Base-by-base conservation (phyloP, 352 stramenopile genomes). In the Pythium pyrilobum region DNA sequence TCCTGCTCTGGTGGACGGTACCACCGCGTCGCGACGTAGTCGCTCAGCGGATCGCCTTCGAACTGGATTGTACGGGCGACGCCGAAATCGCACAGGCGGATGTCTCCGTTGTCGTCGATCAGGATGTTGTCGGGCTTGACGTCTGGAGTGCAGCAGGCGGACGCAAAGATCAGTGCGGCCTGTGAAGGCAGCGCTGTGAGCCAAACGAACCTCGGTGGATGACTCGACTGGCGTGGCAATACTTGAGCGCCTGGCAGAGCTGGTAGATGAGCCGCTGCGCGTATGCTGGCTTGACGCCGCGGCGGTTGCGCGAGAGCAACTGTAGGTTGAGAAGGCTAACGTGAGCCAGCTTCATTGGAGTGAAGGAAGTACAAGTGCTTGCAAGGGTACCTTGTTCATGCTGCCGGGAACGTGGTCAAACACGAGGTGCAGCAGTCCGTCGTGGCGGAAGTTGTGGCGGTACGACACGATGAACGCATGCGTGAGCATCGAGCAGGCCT, bases 121-220 rank as follows among this genome's bases (percentile, higher is more conserved):
- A 90, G 63, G 23, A 92, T 89, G 44, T 90, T 92, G 44, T 92
- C 82, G 0, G 80, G 77, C 49, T 92, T 92, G 15, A 92, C 74
- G 47, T 92, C 82, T 92, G 47, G 25, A 45, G 4, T 18, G 18
- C 34, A 11, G 5, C 18, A 37, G 13, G n/a, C n/a, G n/a, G n/a
- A n/a, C n/a, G n/a, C n/a, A n/a, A n/a, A n/a, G n/a, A n/a, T n/a
- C n/a, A n/a, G n/a, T n/a, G n/a, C 15, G 9, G 29, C 21, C 34
- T 4, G 3, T 9, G 15, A 18, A 15, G 24, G 5, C 11, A 21
- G 10, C 18, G 5, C 12, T 12, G 16, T 47, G 20, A n/a, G 7
- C 25, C 5, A 38, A 4, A 34, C 24, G 40, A 42, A 88, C 82
- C 82, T 79, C 82, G 71, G 51, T 92, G 82, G 42, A 92, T 92